Evolutionary conservation across 768 basidiomycete species (phyloP), one percentile per base, ranked within the genome.

Genomic region (Lyophyllum decastes): DNA sequence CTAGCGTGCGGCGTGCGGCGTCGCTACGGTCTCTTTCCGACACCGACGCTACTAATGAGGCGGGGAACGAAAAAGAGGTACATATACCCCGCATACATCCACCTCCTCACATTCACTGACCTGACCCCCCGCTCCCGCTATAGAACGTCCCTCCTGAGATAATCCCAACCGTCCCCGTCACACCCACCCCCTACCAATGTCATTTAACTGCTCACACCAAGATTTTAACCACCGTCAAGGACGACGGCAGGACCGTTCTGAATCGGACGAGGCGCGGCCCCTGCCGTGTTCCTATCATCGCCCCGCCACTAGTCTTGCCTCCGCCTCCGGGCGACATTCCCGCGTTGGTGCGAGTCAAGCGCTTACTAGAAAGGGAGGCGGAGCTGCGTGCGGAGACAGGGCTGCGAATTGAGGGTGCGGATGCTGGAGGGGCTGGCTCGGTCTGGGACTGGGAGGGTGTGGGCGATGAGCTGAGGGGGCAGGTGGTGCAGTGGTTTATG

Each of bases 231-330:
- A n/a, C n/a, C 25, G 17, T 3, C 24, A 38, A 46, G 22, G 21
- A n/a, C 9, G 16, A 38, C 4, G 43, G 24, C 44, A 19, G 11
- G n/a, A 21, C n/a, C 26, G 8, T 2, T n/a, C 26, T n/a, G 24
- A 19, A n/a, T 30, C 25, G 35, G 24, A 10, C 26, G 17, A 11
- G 38, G 21, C 22, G 34, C 54, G 19, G 2, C 22, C 58, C 11
- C 45, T 54, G 54, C 22, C 54, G 38, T 26, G 77, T 85, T 0
- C 85, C 85, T 0, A 76, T 85, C 53, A 81, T 87, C 14, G 83
- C 83, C 4, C 85, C 85, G 1, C 83, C 85, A 0, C 49, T 63
- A 2, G 71, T 70, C 10, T 69, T 76, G 55, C 61, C 68, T 7
- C 66, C 72, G 8, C 64, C 58, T 70, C 6, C 73, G 76, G 2